These are phyloP conservation scores for Neonectria punicea DNA, from an alignment of 2,329 filamentous ascomycete species.

Conservation along the genomic window DNA sequence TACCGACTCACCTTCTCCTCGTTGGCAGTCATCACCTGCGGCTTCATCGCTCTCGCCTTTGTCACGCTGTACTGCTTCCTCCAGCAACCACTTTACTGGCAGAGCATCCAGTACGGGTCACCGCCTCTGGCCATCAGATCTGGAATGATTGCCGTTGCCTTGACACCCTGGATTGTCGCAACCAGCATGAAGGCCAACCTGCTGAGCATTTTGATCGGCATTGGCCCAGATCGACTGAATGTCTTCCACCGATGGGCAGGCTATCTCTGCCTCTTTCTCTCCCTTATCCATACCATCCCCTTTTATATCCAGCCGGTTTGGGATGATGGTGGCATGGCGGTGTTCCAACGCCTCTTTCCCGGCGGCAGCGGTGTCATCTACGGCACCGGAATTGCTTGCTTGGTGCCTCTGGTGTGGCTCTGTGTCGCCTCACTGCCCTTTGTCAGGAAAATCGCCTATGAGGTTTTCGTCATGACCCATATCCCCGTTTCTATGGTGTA, in stretches of 20 bases:
- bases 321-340: slow-evolving; percentile 77
- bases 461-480: slow-evolving; percentile 85
- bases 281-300: slow-evolving; percentile 85
- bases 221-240: slow-evolving; percentile 91
- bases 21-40: slow-evolving; percentile 75
- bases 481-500: slow-evolving; percentile 84
- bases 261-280: slow-evolving; percentile 85
- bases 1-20: slow-evolving; percentile 83
- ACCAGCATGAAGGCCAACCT: slow-evolving; percentile 93
- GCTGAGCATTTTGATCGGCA: slow-evolving; percentile 84
- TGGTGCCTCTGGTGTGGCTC: slow-evolving; percentile 84
- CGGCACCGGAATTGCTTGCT: slow-evolving; percentile 84
- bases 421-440: slow-evolving; percentile 86
- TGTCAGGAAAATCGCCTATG: slow-evolving; percentile 81
- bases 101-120: slow-evolving; percentile 86
- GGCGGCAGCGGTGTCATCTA: slow-evolving; percentile 77
- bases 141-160: slow-evolving; percentile 90
- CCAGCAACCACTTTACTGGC: slow-evolving; percentile 88
- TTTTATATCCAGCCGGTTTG: slow-evolving; percentile 92
- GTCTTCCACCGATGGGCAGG: slow-evolving; percentile 93
- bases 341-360: slow-evolving; percentile 77
- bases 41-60: slow-evolving; percentile 75
- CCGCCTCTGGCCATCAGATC: slow-evolving; percentile 87
- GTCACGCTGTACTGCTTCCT: slow-evolving; percentile 85
- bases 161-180: slow-evolving; percentile 92